Evolutionary conservation across 495 filamentous ascomycete species (phyloP), one percentile per base, ranked within the genome.

Genomic region (Patellaria atrata): DNA sequence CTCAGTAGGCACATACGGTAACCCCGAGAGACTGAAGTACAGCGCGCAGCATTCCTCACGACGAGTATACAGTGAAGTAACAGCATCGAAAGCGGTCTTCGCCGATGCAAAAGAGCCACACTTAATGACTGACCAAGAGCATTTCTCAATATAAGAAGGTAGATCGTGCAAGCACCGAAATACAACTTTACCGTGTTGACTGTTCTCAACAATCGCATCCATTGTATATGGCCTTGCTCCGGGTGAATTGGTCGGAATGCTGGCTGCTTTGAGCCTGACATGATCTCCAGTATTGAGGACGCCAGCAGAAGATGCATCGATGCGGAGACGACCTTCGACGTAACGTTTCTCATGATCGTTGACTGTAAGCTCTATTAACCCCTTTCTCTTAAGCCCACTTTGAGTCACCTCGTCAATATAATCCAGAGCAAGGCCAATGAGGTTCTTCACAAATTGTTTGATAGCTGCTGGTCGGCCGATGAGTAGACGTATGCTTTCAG

Each of bases 381-480:
- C 53, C 15, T 47, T 45, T 24, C 55, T 48, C 10, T 34, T 41
- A 23, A 52, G 50, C 6, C 40, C 38, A 20, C 54, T 33, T 24
- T 60, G 58, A 1, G 45, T 38, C 5, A 53, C 57, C 33, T 65
- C 64, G 22, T 62, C 61, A n/a, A 63, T 55, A 34, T 67, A 62
- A 23, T 70, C 65, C 3, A 68, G 28, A 6, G 64, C 61, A 22
- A 68, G 62, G 2, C 58, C 64, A 25, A 63, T 57, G 3, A 55
- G 21, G 34, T 59, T 60, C 22, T 40, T 41, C 1, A 58, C 50
- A 35, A 62, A 58, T 35, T 57, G 50, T 5, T 48, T 36, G 1
- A 56, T 43, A 3, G 55, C 33, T 2, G 34, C 29, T 3, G 51
- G 53, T 0, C 54, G 38, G n/a, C 44, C 57, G 7, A 51, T 20